Conservation (phyloP, 768 basidiomycete genomes). For the Tricholoma hemisulphureum region DNA sequence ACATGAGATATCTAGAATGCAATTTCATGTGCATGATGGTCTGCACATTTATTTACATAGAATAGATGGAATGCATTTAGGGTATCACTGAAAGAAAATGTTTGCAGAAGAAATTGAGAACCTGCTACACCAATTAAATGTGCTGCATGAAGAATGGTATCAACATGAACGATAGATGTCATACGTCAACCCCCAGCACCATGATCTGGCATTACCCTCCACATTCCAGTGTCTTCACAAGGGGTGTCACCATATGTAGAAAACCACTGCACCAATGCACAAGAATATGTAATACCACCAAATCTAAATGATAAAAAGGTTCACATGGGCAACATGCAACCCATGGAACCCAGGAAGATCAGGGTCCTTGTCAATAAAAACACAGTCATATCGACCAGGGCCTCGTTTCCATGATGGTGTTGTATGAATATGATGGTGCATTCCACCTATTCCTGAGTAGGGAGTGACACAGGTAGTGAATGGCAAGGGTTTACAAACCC, state of each 20-base stretch:
- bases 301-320: conserved; percentile 27
- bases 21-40: conserved; percentile 27
- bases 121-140: conserved; percentile 31
- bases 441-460: conserved; percentile 19
- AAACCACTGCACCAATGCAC: conserved; percentile 25
- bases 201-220: conserved; percentile 30
- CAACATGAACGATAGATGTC: conserved; percentile 23
- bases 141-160: conserved; percentile 26
- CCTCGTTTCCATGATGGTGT: conserved; percentile 24
- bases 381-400: conserved; percentile 26
- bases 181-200: conserved; percentile 4
- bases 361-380: conserved; percentile 20
- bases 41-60: conserved; percentile 32
- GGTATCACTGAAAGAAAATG: conserved; percentile 6
- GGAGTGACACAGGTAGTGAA: too few species aligned
- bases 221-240: conserved; percentile 19
- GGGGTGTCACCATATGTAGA: conserved; percentile 4
- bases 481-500: too few species aligned
- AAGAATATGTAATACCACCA: conserved; percentile 14
- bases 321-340: conserved; percentile 21
- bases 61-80: conserved; percentile 23
- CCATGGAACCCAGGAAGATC: conserved; percentile 21
- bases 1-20: conserved; percentile 3
- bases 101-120: conserved; percentile 12
- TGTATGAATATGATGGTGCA: conserved; percentile 24